These are phyloP conservation scores for Hypsizygus marmoreus DNA, from an alignment of 768 basidiomycete species.

Conservation along the genomic window DNA sequence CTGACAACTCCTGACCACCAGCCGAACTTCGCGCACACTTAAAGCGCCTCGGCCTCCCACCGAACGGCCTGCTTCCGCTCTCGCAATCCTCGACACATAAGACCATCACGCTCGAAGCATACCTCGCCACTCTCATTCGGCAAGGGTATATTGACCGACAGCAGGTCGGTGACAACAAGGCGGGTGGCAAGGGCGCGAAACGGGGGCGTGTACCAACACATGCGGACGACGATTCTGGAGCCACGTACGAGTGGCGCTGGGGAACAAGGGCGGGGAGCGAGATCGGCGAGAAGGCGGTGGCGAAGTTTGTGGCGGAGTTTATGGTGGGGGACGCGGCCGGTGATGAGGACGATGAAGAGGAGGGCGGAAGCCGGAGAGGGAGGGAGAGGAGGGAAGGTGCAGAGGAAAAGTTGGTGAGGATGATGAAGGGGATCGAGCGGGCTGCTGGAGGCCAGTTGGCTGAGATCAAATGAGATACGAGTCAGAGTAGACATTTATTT, in stretches of 20 bases:
- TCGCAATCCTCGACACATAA: slow-evolving; percentile 51
- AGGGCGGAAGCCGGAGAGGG: slow-evolving; percentile 41
- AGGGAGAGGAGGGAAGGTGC: slow-evolving; percentile 17
- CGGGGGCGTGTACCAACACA: slow-evolving; percentile 53
- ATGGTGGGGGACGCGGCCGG: slow-evolving; percentile 54
- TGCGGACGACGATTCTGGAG: slow-evolving; percentile 40
- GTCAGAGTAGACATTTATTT: no score
- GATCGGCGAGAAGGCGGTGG: slow-evolving; percentile 77
- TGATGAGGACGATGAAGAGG: slow-evolving; percentile 50
- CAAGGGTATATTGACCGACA: slow-evolving; percentile 81
- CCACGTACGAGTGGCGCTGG: slow-evolving; percentile 81
- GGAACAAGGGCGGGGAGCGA: slow-evolving; percentile 79
- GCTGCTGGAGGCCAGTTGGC: slow-evolving; percentile 62
- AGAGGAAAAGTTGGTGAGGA: slow-evolving; percentile 41
- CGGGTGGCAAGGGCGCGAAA: slow-evolving; percentile 46
- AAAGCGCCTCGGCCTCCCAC: slow-evolving; percentile 65
- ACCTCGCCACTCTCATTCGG: slow-evolving; percentile 61
- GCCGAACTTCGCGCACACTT: slow-evolving; percentile 75
- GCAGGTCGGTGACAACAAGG: slow-evolving; percentile 46
- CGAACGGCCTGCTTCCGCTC: slow-evolving; percentile 48
- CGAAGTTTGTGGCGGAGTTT: slow-evolving; percentile 77
- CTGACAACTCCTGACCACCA: no score
- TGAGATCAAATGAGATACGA: slow-evolving; percentile 40
- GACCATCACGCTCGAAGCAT: slow-evolving; percentile 60
- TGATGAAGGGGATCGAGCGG: slow-evolving; percentile 58